Percentiles rank a stretch among this genome's conserved stretches.
Evolutionary conservation across 2,329 filamentous ascomycete species (phyloP).

Genomic region (Calonectria multiphialidica): DNA sequence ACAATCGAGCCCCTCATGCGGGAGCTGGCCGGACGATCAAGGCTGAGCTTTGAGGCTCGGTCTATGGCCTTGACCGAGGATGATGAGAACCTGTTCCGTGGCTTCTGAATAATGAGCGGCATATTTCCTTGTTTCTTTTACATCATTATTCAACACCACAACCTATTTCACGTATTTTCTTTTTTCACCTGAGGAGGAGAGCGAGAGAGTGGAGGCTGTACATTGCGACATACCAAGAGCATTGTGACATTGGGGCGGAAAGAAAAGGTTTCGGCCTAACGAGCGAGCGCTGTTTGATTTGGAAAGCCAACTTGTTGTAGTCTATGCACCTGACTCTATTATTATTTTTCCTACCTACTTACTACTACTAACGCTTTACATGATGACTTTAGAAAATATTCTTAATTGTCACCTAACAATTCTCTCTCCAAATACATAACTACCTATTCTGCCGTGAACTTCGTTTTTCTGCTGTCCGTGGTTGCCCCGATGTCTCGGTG

Average conservation of each 20-base stretch:
- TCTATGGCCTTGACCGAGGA: constrained; percentile 39
- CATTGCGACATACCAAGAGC: not conserved
- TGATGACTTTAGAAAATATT: constrained; percentile 31
- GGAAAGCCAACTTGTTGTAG: constrained; percentile 24
- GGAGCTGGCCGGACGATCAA: constrained; percentile 52
- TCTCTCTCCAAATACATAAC: constrained; percentile 24
- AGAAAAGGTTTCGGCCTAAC: not conserved
- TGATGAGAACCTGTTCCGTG: constrained; percentile 32
- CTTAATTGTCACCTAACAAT: constrained; percentile 5
- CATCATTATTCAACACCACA: not conserved
- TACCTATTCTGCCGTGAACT: not conserved
- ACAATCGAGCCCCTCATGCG: constrained; percentile 59
- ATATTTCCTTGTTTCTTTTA: not conserved
- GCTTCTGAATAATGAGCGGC: constrained; percentile 27
- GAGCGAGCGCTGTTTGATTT: constrained; percentile 33
- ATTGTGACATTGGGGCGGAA: constrained; percentile 8
- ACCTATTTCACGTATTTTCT: not conserved
- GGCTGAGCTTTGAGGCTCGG: constrained; percentile 42
- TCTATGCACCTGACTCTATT: constrained; percentile 33
- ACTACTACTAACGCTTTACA: constrained; percentile 34
- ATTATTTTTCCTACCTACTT: constrained; percentile 22
- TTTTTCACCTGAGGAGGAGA: not conserved
- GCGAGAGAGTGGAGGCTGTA: not conserved
- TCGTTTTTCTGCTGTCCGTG: too few relatives aligned
- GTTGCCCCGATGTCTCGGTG: not conserved